Evolutionary conservation across 768 basidiomycete genomes (phyloP), one percentile per base, ranked within the genome.

Genomic region (Glaciozyma martinii): DNA sequence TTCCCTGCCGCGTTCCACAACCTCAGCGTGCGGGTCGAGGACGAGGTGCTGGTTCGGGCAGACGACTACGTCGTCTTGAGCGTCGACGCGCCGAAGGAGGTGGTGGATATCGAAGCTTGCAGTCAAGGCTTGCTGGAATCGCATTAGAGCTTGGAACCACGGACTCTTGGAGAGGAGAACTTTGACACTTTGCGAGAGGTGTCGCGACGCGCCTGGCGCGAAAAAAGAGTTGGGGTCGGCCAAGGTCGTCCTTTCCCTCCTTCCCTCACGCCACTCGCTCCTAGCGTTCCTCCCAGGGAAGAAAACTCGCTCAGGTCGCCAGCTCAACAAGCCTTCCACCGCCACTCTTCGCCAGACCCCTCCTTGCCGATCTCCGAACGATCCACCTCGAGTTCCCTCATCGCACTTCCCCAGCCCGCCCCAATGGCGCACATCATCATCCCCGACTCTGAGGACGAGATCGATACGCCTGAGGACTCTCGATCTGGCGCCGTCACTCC

Each of bases 1-100:
- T 97, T 89, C 76, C 95, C 94, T 4, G 86, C 83, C 68, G 83
- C 83, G 59, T 98, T 91, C 77, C 92, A 94, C 71, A 87, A 90
- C 68, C 82, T 95, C 33, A 91, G 89, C 10, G 86, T 98, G 65
- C 84, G 94, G 54, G 90, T 99, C 72, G 94, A 80, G 84, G 89
- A 91, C 67, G 88, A 89, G 70, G 83, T 92, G 2, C 77, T 89
- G 7, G 67, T 72, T 9, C 46, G 66, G 7, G 59, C 65, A 56
- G 66, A 84, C 43, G 77, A 87, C 62, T 82, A 85, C 0, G 76
- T 81, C 4, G 80, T 92, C 3, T 76, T 92, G 6, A 85, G 84
- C 33, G 82, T 84, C 40, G 76, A 82, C 32, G 89, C 88, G 25
- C 90, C 90, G 0, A 90, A 91, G 74, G 90, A 92, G 85, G 83